Conservation (phyloP, 2,329 filamentous ascomycete species). For the Venturia aucupariae region DNA sequence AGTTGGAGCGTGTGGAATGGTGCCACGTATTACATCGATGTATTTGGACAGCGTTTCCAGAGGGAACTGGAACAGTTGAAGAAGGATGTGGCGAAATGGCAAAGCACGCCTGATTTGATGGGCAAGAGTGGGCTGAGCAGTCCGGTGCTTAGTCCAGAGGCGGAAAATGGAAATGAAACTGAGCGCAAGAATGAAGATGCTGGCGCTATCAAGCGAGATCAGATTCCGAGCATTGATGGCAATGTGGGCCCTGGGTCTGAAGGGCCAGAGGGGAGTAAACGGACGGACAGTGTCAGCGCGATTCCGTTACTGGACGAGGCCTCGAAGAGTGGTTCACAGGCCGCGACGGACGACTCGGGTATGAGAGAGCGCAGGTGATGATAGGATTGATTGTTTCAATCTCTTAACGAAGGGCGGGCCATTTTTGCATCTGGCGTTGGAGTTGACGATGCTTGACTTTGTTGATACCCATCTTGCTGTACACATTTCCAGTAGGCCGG, state of each 20-base stretch:
- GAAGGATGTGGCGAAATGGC: slow-evolving; percentile 83
- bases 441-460: not conserved
- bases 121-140: slow-evolving; percentile 4
- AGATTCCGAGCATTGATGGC: slow-evolving; percentile 7
- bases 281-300: slow-evolving; percentile 37
- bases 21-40: slow-evolving; percentile 95
- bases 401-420: not conserved
- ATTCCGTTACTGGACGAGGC: slow-evolving; percentile 38
- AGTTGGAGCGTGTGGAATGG: slow-evolving; percentile 95
- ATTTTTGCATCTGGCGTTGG: not conserved
- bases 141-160: slow-evolving; percentile 1
- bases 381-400: not conserved
- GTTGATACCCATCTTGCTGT: slow-evolving; percentile 1
- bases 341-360: slow-evolving; percentile 16
- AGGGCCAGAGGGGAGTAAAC: not conserved
- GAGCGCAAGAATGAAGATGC: not conserved
- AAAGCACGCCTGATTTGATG: slow-evolving; percentile 37
- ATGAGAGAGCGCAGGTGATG: slow-evolving; percentile 14
- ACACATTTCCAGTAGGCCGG: not conserved
- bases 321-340: slow-evolving; percentile 9
- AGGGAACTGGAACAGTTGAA: slow-evolving; percentile 88
- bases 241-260: slow-evolving; percentile 1
- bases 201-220: not conserved
- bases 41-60: slow-evolving; percentile 94
- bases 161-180: not conserved